These are phyloP conservation scores for Solanum chilense DNA, from an alignment of 257 asterid species.

Conservation along the genomic window DNA sequence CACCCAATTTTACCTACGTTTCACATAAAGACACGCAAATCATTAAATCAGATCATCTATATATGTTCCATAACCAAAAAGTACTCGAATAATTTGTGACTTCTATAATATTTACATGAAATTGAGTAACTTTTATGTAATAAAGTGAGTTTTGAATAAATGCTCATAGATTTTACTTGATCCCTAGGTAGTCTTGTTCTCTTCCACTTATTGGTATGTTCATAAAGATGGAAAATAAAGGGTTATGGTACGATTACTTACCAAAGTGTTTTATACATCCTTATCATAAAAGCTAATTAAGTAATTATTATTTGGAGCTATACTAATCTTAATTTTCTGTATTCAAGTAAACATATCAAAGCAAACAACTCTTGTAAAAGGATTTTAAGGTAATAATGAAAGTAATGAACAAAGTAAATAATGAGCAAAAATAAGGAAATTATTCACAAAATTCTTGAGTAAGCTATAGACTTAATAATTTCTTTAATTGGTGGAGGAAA, in stretches of 20 bases:
- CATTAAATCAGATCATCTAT: not conserved
- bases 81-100: not conserved
- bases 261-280: not conserved
- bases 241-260: not conserved
- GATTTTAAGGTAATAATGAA: not conserved
- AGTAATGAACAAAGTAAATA: not conserved
- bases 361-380: not conserved
- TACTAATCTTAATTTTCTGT: not conserved
- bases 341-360: not conserved
- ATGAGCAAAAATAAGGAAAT: not conserved
- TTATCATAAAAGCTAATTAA: not conserved
- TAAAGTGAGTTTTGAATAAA: not conserved
- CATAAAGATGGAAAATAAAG: not conserved
- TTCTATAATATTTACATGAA: not conserved
- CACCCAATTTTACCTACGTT: not conserved
- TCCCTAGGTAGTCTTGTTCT: not conserved
- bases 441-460: not conserved
- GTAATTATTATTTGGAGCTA: not conserved
- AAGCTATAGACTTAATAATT: not conserved
- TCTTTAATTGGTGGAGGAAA: not conserved
- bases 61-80: not conserved
- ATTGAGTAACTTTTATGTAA: not conserved
- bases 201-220: not conserved
- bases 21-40: not conserved
- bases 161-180: not conserved